phyloP scores from a whole-genome alignment of 106 monocot genomes.

The Allium sativum region DNA sequence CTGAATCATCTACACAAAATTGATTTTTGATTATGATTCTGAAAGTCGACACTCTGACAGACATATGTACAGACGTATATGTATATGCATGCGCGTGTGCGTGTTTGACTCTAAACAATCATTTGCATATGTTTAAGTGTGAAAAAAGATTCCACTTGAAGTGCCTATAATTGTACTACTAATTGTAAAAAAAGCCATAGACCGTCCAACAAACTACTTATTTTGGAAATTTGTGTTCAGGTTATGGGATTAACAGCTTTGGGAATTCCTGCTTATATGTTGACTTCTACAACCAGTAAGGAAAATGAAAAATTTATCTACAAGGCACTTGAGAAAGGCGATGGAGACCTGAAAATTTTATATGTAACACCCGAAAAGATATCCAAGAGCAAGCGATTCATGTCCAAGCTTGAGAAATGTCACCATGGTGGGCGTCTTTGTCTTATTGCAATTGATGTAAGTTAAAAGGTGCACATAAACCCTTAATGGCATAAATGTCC shows the following conservation, averaged over 20 bases:
- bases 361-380: constrained; percentile 99
- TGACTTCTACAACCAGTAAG: constrained; percentile 84
- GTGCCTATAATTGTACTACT: too few relatives aligned
- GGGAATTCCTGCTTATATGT: constrained; percentile 79
- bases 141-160: too few relatives aligned
- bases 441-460: constrained; percentile 93
- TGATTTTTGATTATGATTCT: too few relatives aligned
- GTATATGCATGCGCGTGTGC: too few relatives aligned
- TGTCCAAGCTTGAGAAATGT: constrained; percentile 99
- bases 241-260: constrained; percentile 90
- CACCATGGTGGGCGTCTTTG: constrained; percentile 83
- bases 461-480: constrained; percentile 2
- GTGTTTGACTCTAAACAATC: too few relatives aligned
- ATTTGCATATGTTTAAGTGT: too few relatives aligned
- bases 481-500: too few relatives aligned
- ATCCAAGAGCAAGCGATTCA: constrained; percentile 98
- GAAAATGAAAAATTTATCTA: constrained; percentile 85
- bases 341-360: constrained; percentile 72
- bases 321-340: constrained; percentile 87
- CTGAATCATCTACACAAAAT: too few relatives aligned
- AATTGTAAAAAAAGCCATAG: too few relatives aligned
- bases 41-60: too few relatives aligned
- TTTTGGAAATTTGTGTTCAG: constrained; percentile 25
- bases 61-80: too few relatives aligned
- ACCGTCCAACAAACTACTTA: too few relatives aligned